Evolutionary conservation across 352 stramenopile genomes (phyloP), one percentile per base, ranked within the genome.

Genomic region (Globisporangium cederbergense): DNA sequence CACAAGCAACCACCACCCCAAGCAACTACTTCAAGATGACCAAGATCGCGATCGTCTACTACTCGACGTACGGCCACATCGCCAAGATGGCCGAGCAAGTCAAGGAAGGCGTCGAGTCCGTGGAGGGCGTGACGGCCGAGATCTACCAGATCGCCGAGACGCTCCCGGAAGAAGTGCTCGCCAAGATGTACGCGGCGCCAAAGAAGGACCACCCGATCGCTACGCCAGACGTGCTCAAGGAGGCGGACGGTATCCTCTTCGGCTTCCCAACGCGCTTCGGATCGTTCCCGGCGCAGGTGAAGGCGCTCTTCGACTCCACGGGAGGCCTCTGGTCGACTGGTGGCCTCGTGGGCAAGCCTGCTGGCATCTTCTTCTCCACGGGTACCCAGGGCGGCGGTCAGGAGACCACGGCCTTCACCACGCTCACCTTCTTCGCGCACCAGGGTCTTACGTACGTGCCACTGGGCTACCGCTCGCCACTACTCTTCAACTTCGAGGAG

Each of bases 21-120:
- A 43, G 38, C 14, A 25, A 25, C 22, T 25, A 25, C 38, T 43
- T 13, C 38, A 43, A 43, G 38, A 86, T 84, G 77, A 70, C 84
- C 32, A 91, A 91, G 63, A 82, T 96, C 59, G 80, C 81, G 11
- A 92, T 96, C 64, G 61, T 96, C 62, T 91, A 92, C 71, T 95
- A 95, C 76, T 92, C 79, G 40, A 87, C 85, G 5, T 97, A 96
- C 72, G 84, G 86, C 52, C 90, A 97, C 75, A 80, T 97, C 66
- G 72, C 66, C 40, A 83, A 71, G 62, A 79, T 97, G 75, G 86
- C 89, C 50, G 76, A 92, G 56, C 67, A 75, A 10, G 64, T 96
- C 55, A 91, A 91, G 70, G 76, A 77, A 6, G 89, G 87, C 58
- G 22, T 93, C 52, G 75, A 93, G 64, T 76, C 73, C 32, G 72